A percentile compares a stretch with the other conserved stretches of the same genome.
Conservation (phyloP, 2,329 filamentous ascomycete genomes). For the Seiridium unicorne region DNA sequence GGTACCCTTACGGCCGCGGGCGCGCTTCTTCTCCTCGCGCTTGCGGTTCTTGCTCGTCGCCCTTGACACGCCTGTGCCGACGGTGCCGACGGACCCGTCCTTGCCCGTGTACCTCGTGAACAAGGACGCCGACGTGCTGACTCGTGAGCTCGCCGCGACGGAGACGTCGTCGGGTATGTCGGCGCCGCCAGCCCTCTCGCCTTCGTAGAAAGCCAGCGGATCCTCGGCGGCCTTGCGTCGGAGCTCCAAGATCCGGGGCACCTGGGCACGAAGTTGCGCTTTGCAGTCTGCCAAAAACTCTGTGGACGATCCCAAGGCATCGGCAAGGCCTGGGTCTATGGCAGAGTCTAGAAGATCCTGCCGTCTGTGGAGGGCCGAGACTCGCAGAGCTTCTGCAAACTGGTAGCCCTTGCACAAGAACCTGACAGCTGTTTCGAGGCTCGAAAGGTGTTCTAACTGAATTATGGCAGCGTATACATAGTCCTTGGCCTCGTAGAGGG, state of each 20-base stretch:
- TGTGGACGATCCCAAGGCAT: constrained; percentile 78
- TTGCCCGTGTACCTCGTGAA: constrained; percentile 91
- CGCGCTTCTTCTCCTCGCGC: constrained; percentile 92
- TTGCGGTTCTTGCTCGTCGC: constrained; percentile 85
- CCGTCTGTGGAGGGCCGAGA: constrained; percentile 61
- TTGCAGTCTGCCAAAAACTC: constrained; percentile 95
- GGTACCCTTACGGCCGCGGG: constrained; percentile 90
- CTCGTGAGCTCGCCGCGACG: constrained; percentile 76
- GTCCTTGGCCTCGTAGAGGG: constrained; percentile 80
- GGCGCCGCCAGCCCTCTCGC: constrained; percentile 59
- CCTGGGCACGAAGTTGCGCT: constrained; percentile 76
- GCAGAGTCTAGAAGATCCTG: constrained; percentile 63
- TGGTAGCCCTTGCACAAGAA: constrained; percentile 83
- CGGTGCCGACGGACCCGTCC: constrained; percentile 60
- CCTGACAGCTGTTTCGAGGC: constrained; percentile 68
- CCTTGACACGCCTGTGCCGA: constrained; percentile 70
- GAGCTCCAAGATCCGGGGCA: constrained; percentile 81
- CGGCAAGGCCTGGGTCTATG: constrained; percentile 76
- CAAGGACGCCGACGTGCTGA: constrained; percentile 80
- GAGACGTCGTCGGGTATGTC: constrained; percentile 92
- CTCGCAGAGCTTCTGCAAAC: constrained; percentile 85
- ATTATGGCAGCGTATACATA: constrained; percentile 78
- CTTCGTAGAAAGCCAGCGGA: constrained; percentile 85
- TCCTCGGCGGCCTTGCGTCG: constrained; percentile 79
- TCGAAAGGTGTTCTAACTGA: constrained; percentile 75